Conservation (phyloP, 352 stramenopile genomes). For the Globisporangium uncinulatum region DNA sequence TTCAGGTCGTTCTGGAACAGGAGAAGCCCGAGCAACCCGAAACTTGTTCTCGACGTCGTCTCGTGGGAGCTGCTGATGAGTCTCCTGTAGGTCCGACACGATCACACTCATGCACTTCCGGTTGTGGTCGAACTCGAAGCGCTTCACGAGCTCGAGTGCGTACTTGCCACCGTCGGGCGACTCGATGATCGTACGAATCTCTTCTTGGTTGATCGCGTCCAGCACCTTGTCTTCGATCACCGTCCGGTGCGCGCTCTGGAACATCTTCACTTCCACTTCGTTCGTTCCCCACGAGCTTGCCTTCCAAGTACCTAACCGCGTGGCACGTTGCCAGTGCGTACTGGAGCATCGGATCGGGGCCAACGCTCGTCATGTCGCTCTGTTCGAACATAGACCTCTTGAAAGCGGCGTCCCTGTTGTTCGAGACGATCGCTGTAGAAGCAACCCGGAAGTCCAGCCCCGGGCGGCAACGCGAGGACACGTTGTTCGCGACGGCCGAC, state of each 20-base stretch:
- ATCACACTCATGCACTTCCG: constrained; percentile 84
- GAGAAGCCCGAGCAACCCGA: constrained; percentile 62
- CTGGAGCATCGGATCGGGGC: constrained; percentile 5
- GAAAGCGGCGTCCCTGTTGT: background rate
- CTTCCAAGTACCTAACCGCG: constrained; percentile 59
- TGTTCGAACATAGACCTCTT: constrained; percentile 22
- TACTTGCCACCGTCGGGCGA: constrained; percentile 15
- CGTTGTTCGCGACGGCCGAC: constrained; percentile 51
- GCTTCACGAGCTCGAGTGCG: constrained; percentile 58
- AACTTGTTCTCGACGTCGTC: constrained; percentile 45
- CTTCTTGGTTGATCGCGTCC: constrained; percentile 18
- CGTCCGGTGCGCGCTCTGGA: constrained; percentile 65
- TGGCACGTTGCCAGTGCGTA: constrained; percentile 81
- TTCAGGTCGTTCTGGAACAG: constrained; percentile 85
- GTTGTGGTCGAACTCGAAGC: constrained; percentile 84
- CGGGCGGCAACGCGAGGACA: constrained; percentile 89
- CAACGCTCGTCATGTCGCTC: constrained; percentile 24
- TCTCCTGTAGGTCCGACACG: constrained; percentile 34
- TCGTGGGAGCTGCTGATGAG: constrained; percentile 34
- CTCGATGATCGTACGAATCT: constrained; percentile 26
- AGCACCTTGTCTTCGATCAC: constrained; percentile 50
- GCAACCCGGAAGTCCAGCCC: constrained; percentile 77
- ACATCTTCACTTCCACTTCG: constrained; percentile 86
- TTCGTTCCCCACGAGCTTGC: constrained; percentile 81
- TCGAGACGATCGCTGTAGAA: no score